Conservation (phyloP, 176 grass and related monocot genomes). For the Raddia distichophylla region DNA sequence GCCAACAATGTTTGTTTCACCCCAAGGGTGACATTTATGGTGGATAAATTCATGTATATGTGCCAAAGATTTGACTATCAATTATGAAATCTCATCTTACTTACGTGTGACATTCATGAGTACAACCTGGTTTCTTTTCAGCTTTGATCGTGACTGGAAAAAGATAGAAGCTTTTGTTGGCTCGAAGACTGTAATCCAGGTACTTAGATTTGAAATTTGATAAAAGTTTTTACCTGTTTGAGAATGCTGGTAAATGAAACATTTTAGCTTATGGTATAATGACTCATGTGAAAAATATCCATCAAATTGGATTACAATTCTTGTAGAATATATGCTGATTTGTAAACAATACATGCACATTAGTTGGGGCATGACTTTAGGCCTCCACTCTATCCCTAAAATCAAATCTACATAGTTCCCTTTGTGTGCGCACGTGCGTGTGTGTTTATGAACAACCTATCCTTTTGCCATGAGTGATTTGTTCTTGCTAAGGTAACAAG, state of each 20-base stretch:
- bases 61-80: slow-evolving; percentile 1
- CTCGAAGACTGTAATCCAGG: slow-evolving; percentile 94
- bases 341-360: not conserved
- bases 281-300: slow-evolving; percentile 1
- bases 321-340: not conserved
- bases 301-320: slow-evolving; percentile 5
- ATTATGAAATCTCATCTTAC: slow-evolving; percentile 4
- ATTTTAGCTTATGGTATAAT: not conserved
- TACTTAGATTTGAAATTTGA: slow-evolving; percentile 37
- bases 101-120: slow-evolving; percentile 33
- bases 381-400: not conserved
- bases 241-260: slow-evolving; percentile 7
- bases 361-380: not conserved
- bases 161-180: slow-evolving; percentile 98
- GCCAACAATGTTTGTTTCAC: not conserved
- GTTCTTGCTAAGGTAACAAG: not conserved
- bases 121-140: slow-evolving; percentile 42
- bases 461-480: slow-evolving; percentile 1
- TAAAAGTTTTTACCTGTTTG: not conserved
- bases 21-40: not conserved
- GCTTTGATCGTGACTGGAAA: slow-evolving; percentile 97
- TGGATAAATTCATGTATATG: slow-evolving; percentile 10
- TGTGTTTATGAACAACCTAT: not conserved
- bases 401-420: not conserved
- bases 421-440: not conserved